These are phyloP conservation scores for Herpetomonas tarakana DNA, from an alignment of 208 protist species.

Conservation along the genomic window DNA sequence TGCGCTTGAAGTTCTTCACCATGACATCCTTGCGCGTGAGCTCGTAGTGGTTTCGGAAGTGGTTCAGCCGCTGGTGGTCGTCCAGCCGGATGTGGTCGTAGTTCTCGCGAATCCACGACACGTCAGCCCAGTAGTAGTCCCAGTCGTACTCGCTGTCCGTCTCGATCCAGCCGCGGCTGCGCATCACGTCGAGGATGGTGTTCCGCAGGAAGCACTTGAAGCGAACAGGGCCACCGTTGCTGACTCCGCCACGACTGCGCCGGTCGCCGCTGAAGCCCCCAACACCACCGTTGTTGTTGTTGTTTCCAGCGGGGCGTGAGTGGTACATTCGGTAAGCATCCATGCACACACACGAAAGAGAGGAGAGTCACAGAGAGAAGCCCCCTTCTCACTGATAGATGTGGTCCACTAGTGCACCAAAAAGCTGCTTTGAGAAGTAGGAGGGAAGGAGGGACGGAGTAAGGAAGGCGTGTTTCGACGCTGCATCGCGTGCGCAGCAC, in stretches of 20 bases:
- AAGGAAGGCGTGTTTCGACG: too few species aligned
- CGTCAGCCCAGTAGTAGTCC: constrained; percentile 94
- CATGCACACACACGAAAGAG: too few species aligned
- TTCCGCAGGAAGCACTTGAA: constrained; percentile 89
- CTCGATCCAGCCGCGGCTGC: constrained; percentile 90
- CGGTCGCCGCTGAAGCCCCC: not conserved
- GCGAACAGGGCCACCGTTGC: constrained; percentile 48
- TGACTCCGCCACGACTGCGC: not conserved
- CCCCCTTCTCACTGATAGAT: too few species aligned
- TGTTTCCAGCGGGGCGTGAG: not conserved
- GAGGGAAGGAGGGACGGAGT: too few species aligned
- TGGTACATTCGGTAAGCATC: not conserved
- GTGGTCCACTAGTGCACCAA: too few species aligned
- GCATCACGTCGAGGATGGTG: constrained; percentile 90
- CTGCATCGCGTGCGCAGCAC: too few species aligned
- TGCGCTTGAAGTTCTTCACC: constrained; percentile 95
- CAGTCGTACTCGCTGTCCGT: constrained; percentile 90
- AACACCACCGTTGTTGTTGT: not conserved
- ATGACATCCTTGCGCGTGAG: constrained; percentile 95
- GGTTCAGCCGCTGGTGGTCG: constrained; percentile 90
- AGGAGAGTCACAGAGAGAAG: too few species aligned
- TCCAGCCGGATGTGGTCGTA: constrained; percentile 89
- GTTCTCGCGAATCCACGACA: constrained; percentile 91
- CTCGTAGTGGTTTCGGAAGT: constrained; percentile 97
- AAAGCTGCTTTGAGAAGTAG: too few species aligned